Conservation (phyloP, 176 grass and related monocot genomes). For the Carex scoparia region DNA sequence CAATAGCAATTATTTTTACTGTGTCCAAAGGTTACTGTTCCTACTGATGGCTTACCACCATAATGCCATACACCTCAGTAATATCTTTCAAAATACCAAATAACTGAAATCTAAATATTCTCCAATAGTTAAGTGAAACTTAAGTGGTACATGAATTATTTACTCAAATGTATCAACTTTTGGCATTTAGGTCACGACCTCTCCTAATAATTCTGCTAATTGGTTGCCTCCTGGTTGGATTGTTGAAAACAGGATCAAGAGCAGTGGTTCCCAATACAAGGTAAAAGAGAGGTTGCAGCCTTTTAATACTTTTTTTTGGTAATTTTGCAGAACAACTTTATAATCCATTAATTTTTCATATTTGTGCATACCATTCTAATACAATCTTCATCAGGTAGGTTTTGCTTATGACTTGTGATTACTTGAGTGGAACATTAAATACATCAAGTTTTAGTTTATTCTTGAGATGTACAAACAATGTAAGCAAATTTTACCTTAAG, state of each 20-base stretch:
- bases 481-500: neutral
- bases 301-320: neutral
- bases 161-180: neutral
- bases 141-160: neutral
- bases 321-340: neutral
- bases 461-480: neutral
- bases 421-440: neutral
- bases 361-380: neutral
- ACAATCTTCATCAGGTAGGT: neutral
- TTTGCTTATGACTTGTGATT: neutral
- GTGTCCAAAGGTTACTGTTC: neutral
- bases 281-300: neutral
- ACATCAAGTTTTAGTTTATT: neutral
- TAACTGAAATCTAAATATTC: too few relatives aligned
- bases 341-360: neutral
- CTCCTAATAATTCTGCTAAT: neutral
- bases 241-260: neutral
- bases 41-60: too few relatives aligned
- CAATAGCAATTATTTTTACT: neutral
- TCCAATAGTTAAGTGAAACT: neutral
- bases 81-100: too few relatives aligned
- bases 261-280: neutral
- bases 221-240: conserved; percentile 10
- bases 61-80: too few relatives aligned
- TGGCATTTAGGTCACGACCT: neutral